Evolutionary conservation across 2,329 filamentous ascomycete genomes (phyloP), one percentile per base, ranked within the genome.

Genomic region (Pyricularia grisea): DNA sequence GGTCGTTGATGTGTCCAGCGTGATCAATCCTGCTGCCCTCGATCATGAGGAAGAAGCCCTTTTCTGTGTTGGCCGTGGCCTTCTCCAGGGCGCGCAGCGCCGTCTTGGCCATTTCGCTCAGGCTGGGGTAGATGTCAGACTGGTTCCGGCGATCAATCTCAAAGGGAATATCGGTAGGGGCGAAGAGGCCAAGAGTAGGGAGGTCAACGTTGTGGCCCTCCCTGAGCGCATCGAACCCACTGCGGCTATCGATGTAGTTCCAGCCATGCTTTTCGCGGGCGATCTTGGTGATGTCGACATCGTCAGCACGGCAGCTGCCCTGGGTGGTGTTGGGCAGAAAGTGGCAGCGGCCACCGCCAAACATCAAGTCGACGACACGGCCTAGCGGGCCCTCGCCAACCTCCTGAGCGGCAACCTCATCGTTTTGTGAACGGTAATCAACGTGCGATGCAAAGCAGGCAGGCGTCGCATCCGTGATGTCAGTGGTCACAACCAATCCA

Each of bases 1-100:
- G 92, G 74, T 95, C 92, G 74, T 95, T 95, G 72, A 86, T 87
- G 76, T 95, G 92, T 7, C 93, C 95, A 4, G 95, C 94, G 77
- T 99, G 95, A 75, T 99, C 95, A 74, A 99, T 98, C 61, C 95
- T 87, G 74, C 92, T 97, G 4, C 94, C 95, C 79, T 99, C 95
- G 71, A 99, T 96, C 94, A 99, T 97, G 74, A 99, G 83, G 80
- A 99, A 99, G 83, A 98, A 99, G 4, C 95, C 95, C 79, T 96
- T 89, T 61, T 98, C 93, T 71, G 87, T 93, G 75, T 94, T 84
- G 75, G 87, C 84, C 0, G 95, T 97, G 0, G 94, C 95, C 70
- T 89, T 88, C 71, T 91, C 90, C 28, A 99, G 86, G 1, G 92
- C 89, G 17, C 85, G 87, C 71, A 99, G 83, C 0, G 95, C 94